phyloP scores from a whole-genome alignment of 208 protist species.

The Strigomonas culicis region DNA sequence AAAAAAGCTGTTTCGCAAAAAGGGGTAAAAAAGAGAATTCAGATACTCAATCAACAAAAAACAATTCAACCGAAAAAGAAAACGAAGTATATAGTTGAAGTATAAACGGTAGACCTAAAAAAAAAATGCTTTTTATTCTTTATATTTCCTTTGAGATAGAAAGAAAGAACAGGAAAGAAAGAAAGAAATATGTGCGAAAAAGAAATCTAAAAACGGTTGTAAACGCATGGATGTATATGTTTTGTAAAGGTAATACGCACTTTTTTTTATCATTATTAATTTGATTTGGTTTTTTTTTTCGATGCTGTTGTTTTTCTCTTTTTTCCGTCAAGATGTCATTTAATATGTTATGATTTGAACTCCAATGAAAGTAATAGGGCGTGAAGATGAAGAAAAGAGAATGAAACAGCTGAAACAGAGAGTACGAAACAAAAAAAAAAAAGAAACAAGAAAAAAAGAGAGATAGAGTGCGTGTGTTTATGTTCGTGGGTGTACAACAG shows the following conservation, averaged over 20 bases:
- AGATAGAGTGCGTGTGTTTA: not conserved
- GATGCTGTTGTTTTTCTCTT: not conserved
- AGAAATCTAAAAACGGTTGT: not conserved
- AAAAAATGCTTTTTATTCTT: no score
- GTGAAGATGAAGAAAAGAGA: not conserved
- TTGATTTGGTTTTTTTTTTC: no score
- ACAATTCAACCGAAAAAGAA: not conserved
- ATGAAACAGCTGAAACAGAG: not conserved
- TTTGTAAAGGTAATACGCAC: not conserved
- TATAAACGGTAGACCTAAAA: no score
- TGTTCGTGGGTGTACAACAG: no score
- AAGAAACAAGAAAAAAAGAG: not conserved
- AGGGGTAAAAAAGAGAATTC: not conserved
- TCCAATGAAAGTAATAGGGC: conserved; percentile 6
- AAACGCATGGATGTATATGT: not conserved
- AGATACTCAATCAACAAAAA: conserved; percentile 3
- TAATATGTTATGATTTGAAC: no score
- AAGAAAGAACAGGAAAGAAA: not conserved
- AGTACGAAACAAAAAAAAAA: conserved; percentile 6
- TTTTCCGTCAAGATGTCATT: no score
- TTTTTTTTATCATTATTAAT: not conserved
- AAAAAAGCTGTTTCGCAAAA: not conserved
- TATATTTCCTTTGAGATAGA: no score
- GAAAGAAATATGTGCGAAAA: conserved; percentile 3
- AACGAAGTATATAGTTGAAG: not conserved